Evolutionary conservation across 768 basidiomycete genomes (phyloP).

Genomic region (Rhizopogon sp.): DNA sequence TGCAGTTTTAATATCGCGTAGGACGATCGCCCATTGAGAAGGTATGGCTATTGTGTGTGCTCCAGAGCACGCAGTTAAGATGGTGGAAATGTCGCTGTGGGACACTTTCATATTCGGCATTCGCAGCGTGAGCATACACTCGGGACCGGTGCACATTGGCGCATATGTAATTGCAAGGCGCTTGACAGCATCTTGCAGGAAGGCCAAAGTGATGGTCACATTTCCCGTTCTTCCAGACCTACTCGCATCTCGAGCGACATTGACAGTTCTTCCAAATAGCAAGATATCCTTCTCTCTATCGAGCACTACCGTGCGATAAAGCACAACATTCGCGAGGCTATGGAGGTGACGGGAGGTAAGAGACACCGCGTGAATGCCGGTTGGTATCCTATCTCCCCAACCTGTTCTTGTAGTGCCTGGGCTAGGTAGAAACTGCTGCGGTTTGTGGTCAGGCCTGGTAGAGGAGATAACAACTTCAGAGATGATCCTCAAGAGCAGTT

Average conservation of each 20-base stretch:
- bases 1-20: conserved; percentile 1
- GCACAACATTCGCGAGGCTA: conserved; percentile 27
- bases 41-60: conserved; percentile 27
- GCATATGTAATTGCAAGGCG: conserved; percentile 30
- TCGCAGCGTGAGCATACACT: conserved; percentile 9
- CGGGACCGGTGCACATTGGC: conserved; percentile 2
- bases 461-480: conserved; percentile 2
- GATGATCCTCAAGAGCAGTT: conserved; percentile 1
- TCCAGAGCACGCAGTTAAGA: conserved; percentile 31
- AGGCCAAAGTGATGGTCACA: conserved; percentile 8
- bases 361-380: conserved; percentile 21
- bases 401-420: background rate
- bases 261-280: conserved; percentile 33
- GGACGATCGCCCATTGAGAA: background rate
- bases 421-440: background rate
- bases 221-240: background rate
- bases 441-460: background rate
- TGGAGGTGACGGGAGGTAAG: conserved; percentile 22
- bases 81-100: conserved; percentile 14
- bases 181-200: conserved; percentile 30
- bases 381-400: background rate
- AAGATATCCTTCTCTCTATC: conserved; percentile 22
- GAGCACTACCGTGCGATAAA: conserved; percentile 37
- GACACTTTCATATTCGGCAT: conserved; percentile 9
- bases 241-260: conserved; percentile 12